phyloP scores from a whole-genome alignment of 2,329 filamentous ascomycete species.

The Curvularia sp. region DNA sequence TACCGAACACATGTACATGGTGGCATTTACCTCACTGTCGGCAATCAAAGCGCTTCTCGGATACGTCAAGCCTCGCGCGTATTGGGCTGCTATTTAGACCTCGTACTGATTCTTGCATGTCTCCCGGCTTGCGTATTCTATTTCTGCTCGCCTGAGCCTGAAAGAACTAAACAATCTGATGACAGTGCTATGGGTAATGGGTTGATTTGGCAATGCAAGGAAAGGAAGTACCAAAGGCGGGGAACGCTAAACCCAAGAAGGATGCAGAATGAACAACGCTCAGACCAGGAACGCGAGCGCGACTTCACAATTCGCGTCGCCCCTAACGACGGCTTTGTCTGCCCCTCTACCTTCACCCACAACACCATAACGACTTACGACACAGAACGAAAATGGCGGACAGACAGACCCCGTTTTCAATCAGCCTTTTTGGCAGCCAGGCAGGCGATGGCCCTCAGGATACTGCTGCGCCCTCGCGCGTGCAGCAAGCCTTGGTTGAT shows the following conservation, averaged over 20 bases:
- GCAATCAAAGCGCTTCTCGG: too few species aligned
- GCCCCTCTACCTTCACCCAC: slow-evolving; percentile 24
- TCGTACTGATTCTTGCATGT: too few species aligned
- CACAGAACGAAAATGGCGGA: slow-evolving; percentile 58
- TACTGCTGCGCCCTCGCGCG: slow-evolving; percentile 47
- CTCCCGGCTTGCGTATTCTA: too few species aligned
- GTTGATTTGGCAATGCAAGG: too few species aligned
- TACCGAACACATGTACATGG: too few species aligned
- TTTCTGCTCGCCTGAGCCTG: too few species aligned
- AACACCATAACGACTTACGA: slow-evolving; percentile 24
- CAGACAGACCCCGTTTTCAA: slow-evolving; percentile 82
- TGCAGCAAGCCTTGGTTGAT: slow-evolving; percentile 81
- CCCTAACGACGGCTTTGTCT: slow-evolving; percentile 26
- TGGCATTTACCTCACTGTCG: too few species aligned
- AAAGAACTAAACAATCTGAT: too few species aligned
- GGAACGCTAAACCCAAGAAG: slow-evolving; percentile 13
- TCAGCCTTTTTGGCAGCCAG: slow-evolving; percentile 73
- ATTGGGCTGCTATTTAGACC: too few species aligned
- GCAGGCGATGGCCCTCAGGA: slow-evolving; percentile 44
- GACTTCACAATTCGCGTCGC: slow-evolving; percentile 26
- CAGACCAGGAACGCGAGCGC: slow-evolving; percentile 28
- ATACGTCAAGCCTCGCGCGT: too few species aligned
- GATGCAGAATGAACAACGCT: slow-evolving; percentile 22
- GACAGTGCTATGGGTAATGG: too few species aligned
- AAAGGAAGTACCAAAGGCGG: not conserved